Evolutionary conservation across 495 filamentous ascomycete species (phyloP), one percentile per base, ranked within the genome.

Genomic region (Ascobolus immersus): DNA sequence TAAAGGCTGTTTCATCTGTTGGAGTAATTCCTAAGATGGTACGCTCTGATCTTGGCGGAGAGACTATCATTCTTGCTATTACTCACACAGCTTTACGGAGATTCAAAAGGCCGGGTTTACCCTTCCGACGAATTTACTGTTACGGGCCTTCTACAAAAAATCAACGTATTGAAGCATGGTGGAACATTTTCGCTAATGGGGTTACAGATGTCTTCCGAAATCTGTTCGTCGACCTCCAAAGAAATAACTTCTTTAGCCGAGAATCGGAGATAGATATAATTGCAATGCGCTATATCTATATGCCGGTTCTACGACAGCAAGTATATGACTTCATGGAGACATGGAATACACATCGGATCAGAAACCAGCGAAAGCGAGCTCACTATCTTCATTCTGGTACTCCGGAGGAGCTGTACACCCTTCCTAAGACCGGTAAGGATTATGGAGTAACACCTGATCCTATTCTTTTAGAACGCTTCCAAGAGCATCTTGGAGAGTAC

Each of bases 1-100:
- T 40, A 3, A 18, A 20, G 19, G 30, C 36, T 4, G 20, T 40
- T 11, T 17, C 2, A 6, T 23, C 14, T n/a, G 26, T n/a, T 8
- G 11, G 21, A 1, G 8, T 19, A 3, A 30, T 40, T 12, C 34
- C 34, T 5, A 24, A 37, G n/a, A 9, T 32, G 5, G 36, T 40
- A 11, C 27, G 6, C 0, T 40, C 27, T 0, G 28, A 37, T 13
- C 36, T 29, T 9, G 34, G 38, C 0, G 21, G 21, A 2, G 38
- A 40, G 15, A 40, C 38, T 5, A 21, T 37, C 5, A n/a, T 37
- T 6, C 14, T 37, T 13, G 26, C 20, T 3, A 3, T 8, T 1
- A 36, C 27, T 0, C 33, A 40, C 7, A 12, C 14, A 1, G 2
- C 31, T 17, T 12, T 40, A 1, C 1, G 26, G 7, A 8, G 1